Base-by-base conservation (phyloP, 371 early-diverging fungal genomes). In the Mortierella sp. region DNA sequence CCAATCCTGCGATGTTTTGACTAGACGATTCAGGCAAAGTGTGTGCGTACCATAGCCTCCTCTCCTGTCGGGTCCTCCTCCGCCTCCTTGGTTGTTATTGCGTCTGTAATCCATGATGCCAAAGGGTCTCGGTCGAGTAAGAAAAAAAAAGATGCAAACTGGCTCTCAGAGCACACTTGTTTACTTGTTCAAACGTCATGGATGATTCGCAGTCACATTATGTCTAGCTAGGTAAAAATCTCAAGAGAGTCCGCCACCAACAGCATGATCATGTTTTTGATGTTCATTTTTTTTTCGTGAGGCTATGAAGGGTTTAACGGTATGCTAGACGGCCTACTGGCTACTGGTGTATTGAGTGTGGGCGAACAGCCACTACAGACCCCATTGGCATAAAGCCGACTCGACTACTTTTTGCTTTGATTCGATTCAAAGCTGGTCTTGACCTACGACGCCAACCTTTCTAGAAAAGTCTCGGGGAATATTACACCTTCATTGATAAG, bases 71-170 rank as follows among this genome's bases (percentile, higher is more conserved):
- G 66, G 66, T 44, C 66, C 66, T 0, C 66, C 66, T 2, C 61
- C 61, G 8, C 66, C 66, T 66, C 66, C 66, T 9, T 45, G 44
- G 43, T 66, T 66, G 66, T 66, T n/a, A n/a, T n/a, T 66, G 44
- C 45, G 41, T 45, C 66, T 66, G 45, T 66, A 66, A 66, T 66
- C 66, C 66, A 66, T 66, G 45, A 26, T 65, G 65, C 41, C 61
- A 34, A 58, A 58, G 61, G 16, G 48, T 53, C 34, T 58, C 19
- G 61, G 31, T 31, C 34, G 61, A 58, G 5, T 1, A 34, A 7
- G 34, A 58, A 34, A 7, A 55, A 55, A 55, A 55, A 31, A 58
- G 1, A 11, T 19, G 34, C 6, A 2, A 26, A 19, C 61, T n/a
- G n/a, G n/a, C n/a, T n/a, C 31, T 34, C 24, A 29, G 31, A 31